phyloP scores from a whole-genome alignment of 163 green algal genomes.

The Scenedesmus sp. region DNA sequence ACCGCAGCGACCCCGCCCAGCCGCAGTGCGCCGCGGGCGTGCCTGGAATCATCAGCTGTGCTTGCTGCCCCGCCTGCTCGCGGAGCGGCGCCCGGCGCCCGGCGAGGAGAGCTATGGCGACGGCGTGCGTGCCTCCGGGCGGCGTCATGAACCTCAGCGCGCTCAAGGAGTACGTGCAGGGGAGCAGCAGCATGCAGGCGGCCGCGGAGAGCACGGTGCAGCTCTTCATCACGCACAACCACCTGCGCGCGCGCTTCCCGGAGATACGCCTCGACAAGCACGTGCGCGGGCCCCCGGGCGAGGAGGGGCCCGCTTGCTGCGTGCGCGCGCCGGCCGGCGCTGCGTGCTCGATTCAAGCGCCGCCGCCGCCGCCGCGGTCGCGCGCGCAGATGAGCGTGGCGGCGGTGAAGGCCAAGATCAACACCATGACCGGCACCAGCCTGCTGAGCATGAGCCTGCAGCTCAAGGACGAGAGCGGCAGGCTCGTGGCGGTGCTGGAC shows the following conservation, averaged over 20 bases:
- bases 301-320: too few relatives aligned
- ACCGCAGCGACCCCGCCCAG: too few relatives aligned
- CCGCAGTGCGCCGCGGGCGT: too few relatives aligned
- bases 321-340: too few relatives aligned
- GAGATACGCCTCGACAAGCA: conserved; percentile 95
- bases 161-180: conserved; percentile 80
- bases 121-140: conserved; percentile 28
- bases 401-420: conserved; percentile 92
- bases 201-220: conserved; percentile 82
- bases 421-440: conserved; percentile 88
- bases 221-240: conserved; percentile 89
- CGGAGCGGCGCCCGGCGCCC: too few relatives aligned
- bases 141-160: too few relatives aligned
- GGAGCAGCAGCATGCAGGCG: conserved; percentile 64
- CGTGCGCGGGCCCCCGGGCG: conserved; percentile 54
- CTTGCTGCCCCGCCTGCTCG: too few relatives aligned
- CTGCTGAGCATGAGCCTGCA: conserved; percentile 83
- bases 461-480: conserved; percentile 78
- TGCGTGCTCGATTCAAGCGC: too few relatives aligned
- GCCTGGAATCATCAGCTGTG: too few relatives aligned
- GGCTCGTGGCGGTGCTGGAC: conserved; percentile 61
- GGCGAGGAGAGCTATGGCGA: too few relatives aligned
- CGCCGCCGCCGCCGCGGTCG: too few relatives aligned
- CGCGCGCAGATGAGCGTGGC: conserved; percentile 82
- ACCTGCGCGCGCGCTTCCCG: conserved; percentile 91